Base-by-base conservation (phyloP, 1,284 basidiomycete genomes). In the Ustilago trichophora region DNA sequence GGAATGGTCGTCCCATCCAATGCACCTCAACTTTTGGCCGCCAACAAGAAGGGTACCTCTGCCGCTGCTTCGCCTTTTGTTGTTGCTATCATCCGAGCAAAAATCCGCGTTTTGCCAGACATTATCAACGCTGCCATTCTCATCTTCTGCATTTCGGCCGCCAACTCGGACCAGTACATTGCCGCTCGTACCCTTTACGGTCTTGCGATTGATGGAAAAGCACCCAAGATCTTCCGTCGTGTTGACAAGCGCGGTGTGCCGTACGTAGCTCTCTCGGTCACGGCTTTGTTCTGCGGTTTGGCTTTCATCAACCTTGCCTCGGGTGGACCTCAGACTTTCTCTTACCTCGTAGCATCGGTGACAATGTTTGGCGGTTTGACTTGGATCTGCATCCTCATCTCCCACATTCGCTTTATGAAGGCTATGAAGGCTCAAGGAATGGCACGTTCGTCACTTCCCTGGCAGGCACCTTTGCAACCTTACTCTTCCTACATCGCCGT, bases 381-480 rank as follows among this genome's bases (percentile, higher is more conserved):
- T 19, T 80, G 74, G 62, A 74, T 85, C 62, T 74, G 88, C 62
- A 94, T 94, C 76, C 85, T 85, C 32, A 69, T 92, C 47, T 90
- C 89, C 7, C 92, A 92, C 81, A 81, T 91, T 53, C 88, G 90
- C 32, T 94, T 94, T 85, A 85, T 91, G 78, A 78, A 84, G 6
- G 92, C 91, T 34, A 79, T 90, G 79, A 88, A 88, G 76, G 88
- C 83, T 2, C 92, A 94, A 77, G 89, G 90, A 21, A 86, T 88
- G 64, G 85, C 88, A 63, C 85, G 91, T 44, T 82, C 64, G 6
- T 84, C 82, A 3, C 85, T 95, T 9, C 92, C 92, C 80, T 78
- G 75, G 66, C 25, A 48, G 16, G 36, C 74, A 6, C 73, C 73
- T 1, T 26, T 60, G 10, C 68, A 73, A 36, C 74, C 74, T 2